phyloP scores from a whole-genome alignment of 345 rosid genomes.

The Lumnitzera littorea region DNA sequence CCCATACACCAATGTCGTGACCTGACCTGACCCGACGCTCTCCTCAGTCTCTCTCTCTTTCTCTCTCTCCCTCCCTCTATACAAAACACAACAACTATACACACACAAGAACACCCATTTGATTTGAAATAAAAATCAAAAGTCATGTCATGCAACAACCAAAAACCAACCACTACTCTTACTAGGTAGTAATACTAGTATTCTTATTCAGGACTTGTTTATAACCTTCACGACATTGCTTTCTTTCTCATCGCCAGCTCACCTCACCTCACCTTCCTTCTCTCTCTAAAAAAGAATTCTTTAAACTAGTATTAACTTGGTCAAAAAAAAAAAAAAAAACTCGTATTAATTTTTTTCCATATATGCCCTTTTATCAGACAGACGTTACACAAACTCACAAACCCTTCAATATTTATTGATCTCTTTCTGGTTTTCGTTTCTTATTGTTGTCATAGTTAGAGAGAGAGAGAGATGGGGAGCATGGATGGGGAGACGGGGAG shows the following conservation, averaged over 20 bases:
- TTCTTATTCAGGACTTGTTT: no score
- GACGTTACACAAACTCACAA: no score
- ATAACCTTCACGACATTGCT: not conserved
- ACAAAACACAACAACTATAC: not conserved
- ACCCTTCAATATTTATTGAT: slow-evolving; percentile 3
- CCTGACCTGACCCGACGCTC: slow-evolving; percentile 13
- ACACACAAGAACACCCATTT: slow-evolving; percentile 1
- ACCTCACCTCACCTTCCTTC: not conserved
- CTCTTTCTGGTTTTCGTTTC: not conserved
- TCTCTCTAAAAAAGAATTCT: slow-evolving; percentile 6
- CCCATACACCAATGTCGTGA: slow-evolving; percentile 18
- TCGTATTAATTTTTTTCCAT: slow-evolving; percentile 34
- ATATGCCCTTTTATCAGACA: slow-evolving; percentile 26
- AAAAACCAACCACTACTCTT: not conserved
- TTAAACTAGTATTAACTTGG: no score
- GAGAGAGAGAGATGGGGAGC: slow-evolving; percentile 38
- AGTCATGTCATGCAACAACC: slow-evolving; percentile 16
- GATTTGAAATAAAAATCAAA: no score
- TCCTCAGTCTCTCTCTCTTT: slow-evolving; percentile 11
- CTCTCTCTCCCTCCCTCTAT: slow-evolving; percentile 3
- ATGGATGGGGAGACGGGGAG: slow-evolving; percentile 45
- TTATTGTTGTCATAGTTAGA: not conserved
- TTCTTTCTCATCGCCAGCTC: slow-evolving; percentile 10
- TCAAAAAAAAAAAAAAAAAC: not conserved
- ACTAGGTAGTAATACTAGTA: not conserved